Percentiles rank a stretch among this genome's conserved stretches.
These are phyloP conservation scores for Mollisiaceae sp. DNA, from an alignment of 2,329 filamentous ascomycete species.

Conservation along the genomic window DNA sequence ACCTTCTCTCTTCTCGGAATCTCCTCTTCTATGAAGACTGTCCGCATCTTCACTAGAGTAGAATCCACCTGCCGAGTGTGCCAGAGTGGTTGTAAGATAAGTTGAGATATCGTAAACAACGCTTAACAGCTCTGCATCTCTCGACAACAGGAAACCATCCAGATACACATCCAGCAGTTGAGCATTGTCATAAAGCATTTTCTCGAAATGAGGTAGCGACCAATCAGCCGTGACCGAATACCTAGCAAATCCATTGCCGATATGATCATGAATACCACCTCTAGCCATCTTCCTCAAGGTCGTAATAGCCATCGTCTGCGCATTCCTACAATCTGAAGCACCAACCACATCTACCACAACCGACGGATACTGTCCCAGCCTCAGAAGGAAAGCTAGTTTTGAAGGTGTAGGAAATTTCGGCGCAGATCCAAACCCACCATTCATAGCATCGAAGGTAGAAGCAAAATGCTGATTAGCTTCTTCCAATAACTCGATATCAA, in stretches of 20 bases:
- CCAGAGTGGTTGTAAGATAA: conserved; percentile 81
- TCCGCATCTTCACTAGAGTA: conserved; percentile 91
- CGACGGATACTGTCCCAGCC: conserved; percentile 71
- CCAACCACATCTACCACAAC: conserved; percentile 89
- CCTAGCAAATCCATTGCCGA: conserved; percentile 79
- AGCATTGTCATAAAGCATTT: conserved; percentile 93
- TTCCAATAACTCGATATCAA: conserved; percentile 90
- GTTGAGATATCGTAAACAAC: conserved; percentile 81
- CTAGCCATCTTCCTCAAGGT: conserved; percentile 81
- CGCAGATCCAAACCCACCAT: conserved; percentile 79
- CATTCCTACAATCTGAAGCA: conserved; percentile 73
- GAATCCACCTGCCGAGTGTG: conserved; percentile 74
- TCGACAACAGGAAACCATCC: conserved; percentile 72
- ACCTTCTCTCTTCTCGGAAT: conserved; percentile 84
- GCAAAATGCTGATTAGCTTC: conserved; percentile 85
- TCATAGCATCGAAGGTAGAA: conserved; percentile 76
- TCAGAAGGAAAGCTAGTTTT: conserved; percentile 82
- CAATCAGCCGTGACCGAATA: conserved; percentile 93
- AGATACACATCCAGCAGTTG: conserved; percentile 84
- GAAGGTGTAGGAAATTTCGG: conserved; percentile 92
- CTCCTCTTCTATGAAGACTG: conserved; percentile 74
- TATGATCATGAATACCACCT: conserved; percentile 74
- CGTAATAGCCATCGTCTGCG: conserved; percentile 77
- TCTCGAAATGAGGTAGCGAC: conserved; percentile 96
- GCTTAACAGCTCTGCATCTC: conserved; percentile 73